Percentiles rank a stretch among this genome's conserved stretches.
These are phyloP conservation scores for Stachybotrys elegans DNA, from an alignment of 2,329 filamentous ascomycete genomes.

Conservation along the genomic window DNA sequence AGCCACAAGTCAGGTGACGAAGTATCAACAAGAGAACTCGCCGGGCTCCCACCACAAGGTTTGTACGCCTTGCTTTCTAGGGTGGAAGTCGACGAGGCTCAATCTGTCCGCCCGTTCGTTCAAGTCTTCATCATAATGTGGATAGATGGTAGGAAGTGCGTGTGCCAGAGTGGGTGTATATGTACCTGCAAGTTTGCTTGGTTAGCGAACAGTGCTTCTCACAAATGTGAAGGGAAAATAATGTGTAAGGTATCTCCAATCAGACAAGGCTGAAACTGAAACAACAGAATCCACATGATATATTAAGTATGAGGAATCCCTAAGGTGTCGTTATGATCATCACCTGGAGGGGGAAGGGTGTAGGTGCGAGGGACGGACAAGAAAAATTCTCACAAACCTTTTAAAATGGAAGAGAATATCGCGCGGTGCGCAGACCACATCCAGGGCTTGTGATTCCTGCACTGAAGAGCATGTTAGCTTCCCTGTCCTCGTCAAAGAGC, in stretches of 20 bases:
- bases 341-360: constrained; percentile 33
- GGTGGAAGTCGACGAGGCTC: constrained; percentile 44
- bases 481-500: neutral
- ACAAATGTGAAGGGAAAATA: constrained; percentile 12
- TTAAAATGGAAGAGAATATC: constrained; percentile 21
- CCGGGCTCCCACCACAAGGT: constrained; percentile 46
- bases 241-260: constrained; percentile 33
- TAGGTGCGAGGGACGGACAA: too few species aligned
- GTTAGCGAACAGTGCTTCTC: constrained; percentile 30
- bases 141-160: constrained; percentile 6
- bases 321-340: constrained; percentile 59
- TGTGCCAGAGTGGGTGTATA: too few species aligned
- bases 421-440: neutral
- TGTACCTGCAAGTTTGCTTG: constrained; percentile 37
- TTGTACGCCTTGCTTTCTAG: constrained; percentile 57
- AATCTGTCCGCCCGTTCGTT: constrained; percentile 67
- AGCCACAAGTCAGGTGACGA: constrained; percentile 58
- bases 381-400: constrained; percentile 52
- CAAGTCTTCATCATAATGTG: constrained; percentile 57
- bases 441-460: neutral
- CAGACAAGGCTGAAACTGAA: constrained; percentile 66
- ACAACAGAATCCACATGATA: constrained; percentile 57
- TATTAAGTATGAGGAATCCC: constrained; percentile 67
- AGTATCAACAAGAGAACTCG: constrained; percentile 58
- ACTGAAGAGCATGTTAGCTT: neutral